phyloP scores from a whole-genome alignment of 768 basidiomycete species.

The Collybiopsis confluens region DNA sequence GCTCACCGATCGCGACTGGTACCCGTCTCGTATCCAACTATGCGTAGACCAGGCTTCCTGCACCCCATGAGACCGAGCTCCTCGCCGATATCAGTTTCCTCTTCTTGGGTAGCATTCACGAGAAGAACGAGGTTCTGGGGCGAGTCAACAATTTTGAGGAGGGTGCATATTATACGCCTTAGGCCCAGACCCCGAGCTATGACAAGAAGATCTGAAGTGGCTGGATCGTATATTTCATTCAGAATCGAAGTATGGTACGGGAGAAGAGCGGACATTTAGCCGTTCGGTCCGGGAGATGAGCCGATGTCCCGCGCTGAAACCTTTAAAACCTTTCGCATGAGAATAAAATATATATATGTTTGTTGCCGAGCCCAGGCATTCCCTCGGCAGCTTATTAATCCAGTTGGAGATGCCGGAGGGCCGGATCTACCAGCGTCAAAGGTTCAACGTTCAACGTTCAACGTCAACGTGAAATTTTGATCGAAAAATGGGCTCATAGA shows the following conservation, averaged over 20 bases:
- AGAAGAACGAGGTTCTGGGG: constrained; percentile 80
- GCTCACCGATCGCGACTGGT: constrained; percentile 67
- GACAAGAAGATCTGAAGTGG: constrained; percentile 67
- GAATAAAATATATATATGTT: too few relatives aligned
- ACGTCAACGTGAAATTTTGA: too few relatives aligned
- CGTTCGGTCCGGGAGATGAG: too few relatives aligned
- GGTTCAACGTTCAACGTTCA: too few relatives aligned
- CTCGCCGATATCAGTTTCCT: constrained; percentile 88
- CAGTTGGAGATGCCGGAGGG: too few relatives aligned
- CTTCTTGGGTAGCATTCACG: constrained; percentile 79
- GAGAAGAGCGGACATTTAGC: constrained; percentile 54
- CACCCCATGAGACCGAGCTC: constrained; percentile 92
- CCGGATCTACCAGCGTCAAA: too few relatives aligned
- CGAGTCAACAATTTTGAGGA: constrained; percentile 91
- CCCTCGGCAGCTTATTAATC: too few relatives aligned
- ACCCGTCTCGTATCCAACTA: constrained; percentile 78
- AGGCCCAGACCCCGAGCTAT: constrained; percentile 90
- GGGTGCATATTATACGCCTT: constrained; percentile 74
- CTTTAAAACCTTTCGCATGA: too few relatives aligned
- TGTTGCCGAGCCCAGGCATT: too few relatives aligned
- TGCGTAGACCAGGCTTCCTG: constrained; percentile 76
- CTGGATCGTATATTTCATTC: constrained; percentile 68
- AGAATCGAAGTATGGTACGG: constrained; percentile 68
- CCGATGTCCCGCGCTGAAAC: too few relatives aligned
- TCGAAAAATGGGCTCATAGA: too few relatives aligned